phyloP scores from a whole-genome alignment of 2,329 filamentous ascomycete species.

The Fusarium caatingaense region DNA sequence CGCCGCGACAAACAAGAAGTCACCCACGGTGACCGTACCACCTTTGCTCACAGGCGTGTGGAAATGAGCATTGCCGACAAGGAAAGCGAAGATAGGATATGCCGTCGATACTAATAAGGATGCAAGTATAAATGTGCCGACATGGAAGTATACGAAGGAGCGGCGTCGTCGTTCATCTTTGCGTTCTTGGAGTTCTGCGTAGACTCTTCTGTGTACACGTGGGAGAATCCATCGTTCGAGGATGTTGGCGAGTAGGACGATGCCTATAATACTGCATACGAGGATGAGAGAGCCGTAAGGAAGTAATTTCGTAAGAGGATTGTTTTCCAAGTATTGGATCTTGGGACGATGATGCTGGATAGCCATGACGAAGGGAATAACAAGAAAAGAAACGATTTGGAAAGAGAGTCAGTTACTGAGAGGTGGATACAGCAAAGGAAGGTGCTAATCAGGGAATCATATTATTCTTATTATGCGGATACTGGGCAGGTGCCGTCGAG shows the following conservation, averaged over 20 bases:
- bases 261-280: background rate
- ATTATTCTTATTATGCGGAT: background rate
- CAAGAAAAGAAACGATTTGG: background rate
- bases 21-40: conserved; percentile 1
- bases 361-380: background rate
- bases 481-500: background rate
- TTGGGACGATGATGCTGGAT: background rate
- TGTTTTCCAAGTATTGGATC: conserved; percentile 3
- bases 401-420: background rate
- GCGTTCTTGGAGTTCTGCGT: background rate
- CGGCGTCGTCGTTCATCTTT: conserved; percentile 17
- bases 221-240: conserved; percentile 24
- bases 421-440: background rate
- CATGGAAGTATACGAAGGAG: conserved; percentile 19
- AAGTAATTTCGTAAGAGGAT: conserved; percentile 3
- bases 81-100: conserved; percentile 6
- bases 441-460: background rate
- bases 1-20: background rate
- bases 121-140: conserved; percentile 9
- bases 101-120: background rate
- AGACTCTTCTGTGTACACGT: background rate
- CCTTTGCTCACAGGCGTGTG: background rate
- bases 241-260: conserved; percentile 12
- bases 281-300: conserved; percentile 21
- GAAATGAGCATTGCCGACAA: conserved; percentile 3